Conservation (phyloP, 148 eudicot species). For the Limonium bicolor region DNA sequence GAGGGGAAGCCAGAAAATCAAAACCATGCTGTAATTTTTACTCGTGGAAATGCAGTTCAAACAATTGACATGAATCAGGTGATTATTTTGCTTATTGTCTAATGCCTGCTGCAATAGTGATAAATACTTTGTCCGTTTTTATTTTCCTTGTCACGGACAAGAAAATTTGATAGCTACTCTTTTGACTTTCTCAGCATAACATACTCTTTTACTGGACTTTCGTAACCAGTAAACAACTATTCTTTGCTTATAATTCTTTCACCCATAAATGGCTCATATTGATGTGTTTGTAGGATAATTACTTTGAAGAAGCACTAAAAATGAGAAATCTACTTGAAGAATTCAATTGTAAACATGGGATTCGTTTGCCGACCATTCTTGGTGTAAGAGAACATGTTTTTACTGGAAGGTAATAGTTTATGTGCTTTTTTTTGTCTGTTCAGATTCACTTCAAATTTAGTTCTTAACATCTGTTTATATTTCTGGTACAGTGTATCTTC, state of each 20-base stretch:
- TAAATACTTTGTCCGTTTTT: no score
- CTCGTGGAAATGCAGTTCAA: conserved; percentile 95
- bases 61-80: conserved; percentile 99
- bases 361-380: conserved; percentile 76
- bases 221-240: no score
- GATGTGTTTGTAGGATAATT: conserved; percentile 59
- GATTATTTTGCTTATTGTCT: no score
- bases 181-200: no score
- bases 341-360: conserved; percentile 62
- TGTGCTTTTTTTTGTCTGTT: no score
- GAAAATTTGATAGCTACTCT: no score
- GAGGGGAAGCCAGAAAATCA: conserved; percentile 99
- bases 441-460: conserved; percentile 9
- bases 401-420: conserved; percentile 98
- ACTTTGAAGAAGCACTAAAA: conserved; percentile 97
- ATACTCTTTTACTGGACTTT: no score
- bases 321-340: conserved; percentile 99
- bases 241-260: no score
- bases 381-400: conserved; percentile 99
- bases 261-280: no score
- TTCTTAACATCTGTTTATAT: neutral
- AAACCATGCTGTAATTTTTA: conserved; percentile 86
- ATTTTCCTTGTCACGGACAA: no score
- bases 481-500: conserved; percentile 81
- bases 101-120: no score